Evolutionary conservation across 2,329 filamentous ascomycete genomes (phyloP).

Genomic region (Calonectria honghensis): DNA sequence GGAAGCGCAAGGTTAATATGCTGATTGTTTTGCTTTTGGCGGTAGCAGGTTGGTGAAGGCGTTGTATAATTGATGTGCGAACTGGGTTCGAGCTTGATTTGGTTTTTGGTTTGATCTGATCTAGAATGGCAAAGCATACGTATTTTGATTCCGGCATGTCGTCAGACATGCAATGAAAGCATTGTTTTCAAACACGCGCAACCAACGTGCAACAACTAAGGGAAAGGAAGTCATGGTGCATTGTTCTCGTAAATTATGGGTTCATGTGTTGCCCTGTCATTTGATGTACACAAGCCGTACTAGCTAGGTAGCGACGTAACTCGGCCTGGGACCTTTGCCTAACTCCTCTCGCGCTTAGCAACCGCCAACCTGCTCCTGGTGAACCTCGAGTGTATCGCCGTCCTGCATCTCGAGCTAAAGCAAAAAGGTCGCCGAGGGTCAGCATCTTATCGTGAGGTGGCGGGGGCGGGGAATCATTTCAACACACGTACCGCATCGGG

Average conservation of each 20-base stretch:
- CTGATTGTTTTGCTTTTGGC: constrained; percentile 31
- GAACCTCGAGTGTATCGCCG: constrained; percentile 96
- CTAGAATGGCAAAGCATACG: constrained; percentile 46
- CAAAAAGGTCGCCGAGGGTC: constrained; percentile 29
- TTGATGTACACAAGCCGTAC: constrained; percentile 51
- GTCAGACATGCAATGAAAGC: constrained; percentile 21
- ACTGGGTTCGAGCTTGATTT: constrained; percentile 20
- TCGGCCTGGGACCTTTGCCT: constrained; percentile 43
- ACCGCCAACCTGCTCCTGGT: constrained; percentile 98
- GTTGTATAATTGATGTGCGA: constrained; percentile 35
- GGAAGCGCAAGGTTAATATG: constrained; percentile 40
- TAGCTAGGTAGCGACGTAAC: constrained; percentile 41
- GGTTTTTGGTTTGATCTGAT: constrained; percentile 24
- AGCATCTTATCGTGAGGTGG: constrained; percentile 31
- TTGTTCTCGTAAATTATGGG: constrained; percentile 54
- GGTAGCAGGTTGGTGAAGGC: constrained; percentile 33
- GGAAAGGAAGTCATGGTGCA: constrained; percentile 55
- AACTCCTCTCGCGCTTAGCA: constrained; percentile 47
- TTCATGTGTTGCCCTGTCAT: constrained; percentile 45
- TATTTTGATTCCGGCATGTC: constrained; percentile 11
- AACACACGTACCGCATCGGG: constrained; percentile 86
- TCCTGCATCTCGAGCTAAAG: constrained; percentile 95
- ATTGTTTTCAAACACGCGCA: constrained; percentile 17
- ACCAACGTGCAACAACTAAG: not conserved
- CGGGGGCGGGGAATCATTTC: constrained; percentile 15